These are phyloP conservation scores for Psilocybe tampanensis DNA, from an alignment of 768 basidiomycete genomes.

Conservation along the genomic window DNA sequence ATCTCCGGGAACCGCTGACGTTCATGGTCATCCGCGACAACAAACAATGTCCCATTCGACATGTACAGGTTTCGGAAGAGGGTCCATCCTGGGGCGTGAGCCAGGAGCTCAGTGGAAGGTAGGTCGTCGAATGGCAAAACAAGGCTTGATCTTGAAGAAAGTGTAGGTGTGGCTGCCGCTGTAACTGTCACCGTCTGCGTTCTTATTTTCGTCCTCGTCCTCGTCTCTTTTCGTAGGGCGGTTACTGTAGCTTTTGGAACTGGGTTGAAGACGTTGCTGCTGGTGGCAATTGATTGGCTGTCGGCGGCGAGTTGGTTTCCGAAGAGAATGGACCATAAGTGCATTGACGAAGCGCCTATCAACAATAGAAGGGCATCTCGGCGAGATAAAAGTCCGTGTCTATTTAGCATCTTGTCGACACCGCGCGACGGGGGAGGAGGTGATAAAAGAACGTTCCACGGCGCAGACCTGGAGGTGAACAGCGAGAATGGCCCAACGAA, in stretches of 20 bases:
- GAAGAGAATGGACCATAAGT: slow-evolving; percentile 49
- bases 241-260: slow-evolving; percentile 5
- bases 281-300: slow-evolving; percentile 34
- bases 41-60: slow-evolving; percentile 78
- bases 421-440: background rate
- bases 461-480: too few species aligned
- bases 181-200: slow-evolving; percentile 14
- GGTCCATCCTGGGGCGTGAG: slow-evolving; percentile 85
- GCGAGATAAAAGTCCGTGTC: slow-evolving; percentile 44
- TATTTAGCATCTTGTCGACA: slow-evolving; percentile 33
- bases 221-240: background rate
- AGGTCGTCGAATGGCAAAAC: slow-evolving; percentile 29
- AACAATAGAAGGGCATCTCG: slow-evolving; percentile 64
- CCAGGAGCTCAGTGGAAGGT: slow-evolving; percentile 56
- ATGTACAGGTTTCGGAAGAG: slow-evolving; percentile 83
- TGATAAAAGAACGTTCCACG: background rate
- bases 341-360: slow-evolving; percentile 57
- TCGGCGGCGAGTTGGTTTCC: slow-evolving; percentile 15
- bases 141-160: slow-evolving; percentile 15
- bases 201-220: slow-evolving; percentile 5
- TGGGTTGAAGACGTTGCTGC: slow-evolving; percentile 21
- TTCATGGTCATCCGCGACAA: slow-evolving; percentile 43
- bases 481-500: background rate
- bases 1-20: slow-evolving; percentile 40
- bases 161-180: slow-evolving; percentile 5